Percentiles rank a stretch among this genome's conserved stretches.
Conservation (phyloP, 441 rosid genomes). For the Gossypium gossypioides region DNA sequence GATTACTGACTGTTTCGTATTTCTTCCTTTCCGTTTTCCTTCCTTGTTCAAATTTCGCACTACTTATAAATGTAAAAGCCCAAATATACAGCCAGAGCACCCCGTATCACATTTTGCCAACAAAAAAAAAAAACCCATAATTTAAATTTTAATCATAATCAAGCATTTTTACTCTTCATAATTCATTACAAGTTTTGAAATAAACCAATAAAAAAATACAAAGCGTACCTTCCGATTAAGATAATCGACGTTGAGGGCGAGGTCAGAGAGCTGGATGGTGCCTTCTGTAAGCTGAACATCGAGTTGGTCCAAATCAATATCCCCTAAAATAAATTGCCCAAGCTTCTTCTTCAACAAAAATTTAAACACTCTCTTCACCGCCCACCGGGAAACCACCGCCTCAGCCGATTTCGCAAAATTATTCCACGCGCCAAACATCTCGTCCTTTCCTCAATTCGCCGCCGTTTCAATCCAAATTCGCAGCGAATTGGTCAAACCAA, state of each 20-base stretch:
- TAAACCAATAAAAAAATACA: not conserved
- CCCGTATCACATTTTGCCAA: not conserved
- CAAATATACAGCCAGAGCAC: not conserved
- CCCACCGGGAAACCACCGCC: conserved; percentile 73
- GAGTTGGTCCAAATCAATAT: conserved; percentile 87
- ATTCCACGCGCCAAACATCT: conserved; percentile 69
- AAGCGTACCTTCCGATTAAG: conserved; percentile 57
- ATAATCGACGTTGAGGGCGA: conserved; percentile 82
- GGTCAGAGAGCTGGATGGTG: conserved; percentile 65
- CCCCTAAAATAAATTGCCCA: conserved; percentile 75
- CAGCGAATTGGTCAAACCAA: not conserved
- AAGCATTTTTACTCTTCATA: not conserved
- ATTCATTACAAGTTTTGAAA: not conserved
- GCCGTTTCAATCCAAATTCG: not conserved
- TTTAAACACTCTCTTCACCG: conserved; percentile 75
- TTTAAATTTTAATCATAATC: not conserved
- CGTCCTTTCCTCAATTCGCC: conserved; percentile 5
- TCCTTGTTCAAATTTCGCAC: not conserved
- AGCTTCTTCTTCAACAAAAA: conserved; percentile 86
- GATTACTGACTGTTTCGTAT: not conserved
- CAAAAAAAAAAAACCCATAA: not conserved
- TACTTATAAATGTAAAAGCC: not conserved
- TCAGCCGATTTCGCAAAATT: conserved; percentile 77
- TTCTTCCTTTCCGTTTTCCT: not conserved
- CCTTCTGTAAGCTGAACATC: conserved; percentile 86